Evolutionary conservation across 345 rosid species (phyloP).

Genomic region (Melaleuca quinquenervia): DNA sequence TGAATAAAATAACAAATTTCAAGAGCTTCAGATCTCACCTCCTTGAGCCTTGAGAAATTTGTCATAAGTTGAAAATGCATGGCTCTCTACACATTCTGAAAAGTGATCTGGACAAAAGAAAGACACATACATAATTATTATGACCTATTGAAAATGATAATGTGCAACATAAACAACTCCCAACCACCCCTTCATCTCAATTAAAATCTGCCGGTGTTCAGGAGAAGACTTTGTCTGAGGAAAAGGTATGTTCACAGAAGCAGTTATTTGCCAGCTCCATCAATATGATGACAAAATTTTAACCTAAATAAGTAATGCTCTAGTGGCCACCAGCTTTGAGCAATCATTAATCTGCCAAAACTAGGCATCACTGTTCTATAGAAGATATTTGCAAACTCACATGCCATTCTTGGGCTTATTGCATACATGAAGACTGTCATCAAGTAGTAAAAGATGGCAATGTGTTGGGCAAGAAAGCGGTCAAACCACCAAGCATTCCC

Average conservation of each 20-base stretch:
- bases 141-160: not conserved
- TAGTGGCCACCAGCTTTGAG: not conserved
- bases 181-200: not conserved
- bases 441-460: slow-evolving; percentile 70
- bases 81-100: slow-evolving; percentile 91
- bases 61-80: slow-evolving; percentile 91
- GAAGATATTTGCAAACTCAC: slow-evolving; percentile 33
- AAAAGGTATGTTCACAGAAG: not conserved
- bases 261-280: not conserved
- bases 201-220: not conserved
- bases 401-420: slow-evolving; percentile 97
- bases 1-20: not conserved
- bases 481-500: slow-evolving; percentile 97
- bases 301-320: not conserved
- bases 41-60: slow-evolving; percentile 78
- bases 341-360: not conserved
- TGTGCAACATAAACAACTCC: not conserved
- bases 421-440: slow-evolving; percentile 87
- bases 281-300: not conserved
- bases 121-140: not conserved
- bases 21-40: slow-evolving; percentile 35
- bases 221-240: not conserved
- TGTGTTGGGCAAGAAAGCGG: slow-evolving; percentile 77
- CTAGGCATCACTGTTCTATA: not conserved
- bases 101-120: slow-evolving; percentile 63